Base-by-base conservation (phyloP, 225 moss, liverwort and hornwort species). In the Ulota crispa region DNA sequence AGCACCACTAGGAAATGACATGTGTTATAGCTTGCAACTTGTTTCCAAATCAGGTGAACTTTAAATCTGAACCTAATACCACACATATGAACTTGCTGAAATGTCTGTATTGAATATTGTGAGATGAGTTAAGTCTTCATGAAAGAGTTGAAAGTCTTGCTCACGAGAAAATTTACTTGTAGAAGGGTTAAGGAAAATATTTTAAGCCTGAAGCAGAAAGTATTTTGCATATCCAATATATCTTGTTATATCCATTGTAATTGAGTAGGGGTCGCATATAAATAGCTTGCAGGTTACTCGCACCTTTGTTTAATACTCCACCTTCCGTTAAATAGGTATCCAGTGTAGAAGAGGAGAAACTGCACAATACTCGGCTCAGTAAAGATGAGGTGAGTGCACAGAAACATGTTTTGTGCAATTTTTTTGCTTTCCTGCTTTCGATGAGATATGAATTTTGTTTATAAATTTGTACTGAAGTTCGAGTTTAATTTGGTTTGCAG, bases 271-370 rank as follows among this genome's bases (percentile, higher is more conserved):
- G 54, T 82, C 8, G 15, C 41, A 16, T 41, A 9, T 68, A 7
- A 61, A 8, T 43, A 27, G 57, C 32, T 68, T 32, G 61, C 50
- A 77, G 16, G 42, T 34, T 72, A 71, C 55, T 77, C 67, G 15
- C 16, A 72, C n/a, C 4, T 72, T 72, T 66, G 26, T 73, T 77
- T 87, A 45, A 87, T n/a, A 42, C 34, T 27, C 67, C 34, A 36
- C 45, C 6, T 70, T 68, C 41, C 63, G 76, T 34, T 19, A 45
- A 68, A 62, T 19, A 87, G 83, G 92, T 95, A 65, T 92, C 95
- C 18, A 94, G 93, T 60, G 94, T 95, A 61, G 93, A 86, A 10
- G 93, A 94, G 77, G 95, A 94, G 83, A 85, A 83, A 63, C 68
- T 78, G 34, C 84, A 77, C 81, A 97, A 95, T 80, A 86, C 89